Evolutionary conservation across 129 eudicot genomes (phyloP).

Genomic region (Helichrysum umbraculigerum): DNA sequence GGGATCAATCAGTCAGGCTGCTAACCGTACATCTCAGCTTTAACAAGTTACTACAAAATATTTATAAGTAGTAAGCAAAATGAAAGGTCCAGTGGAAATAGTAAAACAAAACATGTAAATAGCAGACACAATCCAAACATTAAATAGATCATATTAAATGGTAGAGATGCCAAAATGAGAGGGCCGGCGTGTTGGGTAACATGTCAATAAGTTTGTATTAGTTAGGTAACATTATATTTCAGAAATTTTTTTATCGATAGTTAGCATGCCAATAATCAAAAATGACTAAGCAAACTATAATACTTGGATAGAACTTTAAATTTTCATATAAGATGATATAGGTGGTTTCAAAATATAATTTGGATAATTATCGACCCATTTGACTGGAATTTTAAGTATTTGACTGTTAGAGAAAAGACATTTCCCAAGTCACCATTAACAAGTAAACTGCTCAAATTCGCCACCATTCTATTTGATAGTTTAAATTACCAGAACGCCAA

Average conservation of each 20-base stretch:
- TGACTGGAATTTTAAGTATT: neutral
- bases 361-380: neutral
- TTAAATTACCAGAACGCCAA: neutral
- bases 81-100: neutral
- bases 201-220: neutral
- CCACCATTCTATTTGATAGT: neutral
- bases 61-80: neutral
- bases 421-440: neutral
- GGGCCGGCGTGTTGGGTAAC: neutral
- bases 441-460: neutral
- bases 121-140: neutral
- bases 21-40: neutral
- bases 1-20: too few species aligned
- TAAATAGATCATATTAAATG: constrained; percentile 20
- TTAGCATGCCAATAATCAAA: neutral
- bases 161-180: neutral
- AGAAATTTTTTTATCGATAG: neutral
- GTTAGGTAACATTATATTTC: neutral
- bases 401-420: neutral
- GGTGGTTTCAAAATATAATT: neutral
- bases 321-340: neutral
- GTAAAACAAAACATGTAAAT: neutral
- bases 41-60: neutral
- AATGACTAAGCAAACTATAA: neutral
- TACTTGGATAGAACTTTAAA: neutral